A percentile compares a stretch with the other conserved stretches of the same genome.
These are phyloP conservation scores for Nicotiana benthamiana DNA, from an alignment of 257 asterid genomes.

Conservation along the genomic window DNA sequence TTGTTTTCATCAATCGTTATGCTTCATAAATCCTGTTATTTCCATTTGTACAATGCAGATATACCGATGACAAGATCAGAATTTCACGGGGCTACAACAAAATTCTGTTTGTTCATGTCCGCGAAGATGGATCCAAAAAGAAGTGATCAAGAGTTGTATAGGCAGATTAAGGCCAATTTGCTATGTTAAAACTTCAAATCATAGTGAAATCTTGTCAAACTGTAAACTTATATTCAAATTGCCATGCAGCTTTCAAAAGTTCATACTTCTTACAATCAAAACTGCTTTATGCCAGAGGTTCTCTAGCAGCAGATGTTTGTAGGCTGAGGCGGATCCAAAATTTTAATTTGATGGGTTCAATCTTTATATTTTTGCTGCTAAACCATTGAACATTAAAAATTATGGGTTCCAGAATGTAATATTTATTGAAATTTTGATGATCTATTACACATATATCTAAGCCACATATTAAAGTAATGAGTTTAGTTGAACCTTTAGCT, in stretches of 20 bases:
- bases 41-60: conserved; percentile 35
- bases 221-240: neutral
- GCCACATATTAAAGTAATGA: too few relatives aligned
- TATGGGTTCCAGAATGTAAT: too few relatives aligned
- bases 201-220: neutral
- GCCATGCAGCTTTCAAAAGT: neutral
- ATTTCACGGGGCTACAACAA: conserved; percentile 60
- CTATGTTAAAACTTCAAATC: neutral
- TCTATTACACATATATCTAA: too few relatives aligned
- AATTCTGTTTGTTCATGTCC: conserved; percentile 64
- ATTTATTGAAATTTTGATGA: too few relatives aligned
- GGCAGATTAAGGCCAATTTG: neutral
- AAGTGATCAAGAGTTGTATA: neutral
- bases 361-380: too few relatives aligned
- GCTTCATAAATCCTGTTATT: neutral
- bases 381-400: too few relatives aligned
- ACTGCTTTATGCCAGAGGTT: neutral
- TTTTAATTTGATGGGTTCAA: too few relatives aligned
- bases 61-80: conserved; percentile 71
- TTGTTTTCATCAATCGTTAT: neutral
- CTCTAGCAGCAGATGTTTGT: neutral
- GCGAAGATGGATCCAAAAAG: conserved; percentile 22
- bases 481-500: too few relatives aligned
- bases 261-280: neutral
- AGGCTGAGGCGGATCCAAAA: too few relatives aligned